These are phyloP conservation scores for Tirmania nivea DNA, from an alignment of 495 filamentous ascomycete species.

Conservation along the genomic window DNA sequence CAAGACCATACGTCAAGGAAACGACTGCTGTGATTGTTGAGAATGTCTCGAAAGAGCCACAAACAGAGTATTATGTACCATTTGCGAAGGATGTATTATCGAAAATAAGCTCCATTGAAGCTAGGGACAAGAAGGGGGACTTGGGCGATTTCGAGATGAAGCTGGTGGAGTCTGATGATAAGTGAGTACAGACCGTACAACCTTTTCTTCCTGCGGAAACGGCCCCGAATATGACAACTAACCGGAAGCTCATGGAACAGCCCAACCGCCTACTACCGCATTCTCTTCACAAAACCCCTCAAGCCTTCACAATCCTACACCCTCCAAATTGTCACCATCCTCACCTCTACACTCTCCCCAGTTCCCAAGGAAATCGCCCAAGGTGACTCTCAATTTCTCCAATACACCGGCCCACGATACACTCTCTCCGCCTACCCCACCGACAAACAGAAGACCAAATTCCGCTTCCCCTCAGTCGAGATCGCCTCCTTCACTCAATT, in stretches of 20 bases:
- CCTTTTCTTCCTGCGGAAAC: too few species aligned
- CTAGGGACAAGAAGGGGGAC: conserved; percentile 65
- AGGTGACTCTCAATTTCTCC: conserved; percentile 64
- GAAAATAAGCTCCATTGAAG: conserved; percentile 67
- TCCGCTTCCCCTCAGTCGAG: conserved; percentile 62
- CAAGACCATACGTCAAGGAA: conserved; percentile 77
- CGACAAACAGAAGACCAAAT: conserved; percentile 82
- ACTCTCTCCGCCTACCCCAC: conserved; percentile 60
- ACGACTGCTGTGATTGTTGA: conserved; percentile 83
- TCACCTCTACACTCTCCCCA: conserved; percentile 51
- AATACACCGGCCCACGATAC: conserved; percentile 65
- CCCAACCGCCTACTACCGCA: conserved; percentile 61
- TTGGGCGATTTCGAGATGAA: conserved; percentile 45
- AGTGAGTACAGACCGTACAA: conserved; percentile 24
- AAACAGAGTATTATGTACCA: conserved; percentile 72
- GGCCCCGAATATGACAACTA: too few species aligned
- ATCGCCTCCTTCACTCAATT: conserved; percentile 70
- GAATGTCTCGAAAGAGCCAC: conserved; percentile 51
- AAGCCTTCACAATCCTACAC: conserved; percentile 56
- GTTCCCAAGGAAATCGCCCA: conserved; percentile 65
- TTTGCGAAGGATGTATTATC: conserved; percentile 53
- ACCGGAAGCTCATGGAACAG: conserved; percentile 22
- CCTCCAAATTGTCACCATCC: conserved; percentile 61
- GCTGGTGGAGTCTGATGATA: conserved; percentile 37
- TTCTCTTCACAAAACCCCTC: conserved; percentile 54